Base-by-base conservation (phyloP, 2,329 filamentous ascomycete genomes). In the Botrytis cinerea region DNA sequence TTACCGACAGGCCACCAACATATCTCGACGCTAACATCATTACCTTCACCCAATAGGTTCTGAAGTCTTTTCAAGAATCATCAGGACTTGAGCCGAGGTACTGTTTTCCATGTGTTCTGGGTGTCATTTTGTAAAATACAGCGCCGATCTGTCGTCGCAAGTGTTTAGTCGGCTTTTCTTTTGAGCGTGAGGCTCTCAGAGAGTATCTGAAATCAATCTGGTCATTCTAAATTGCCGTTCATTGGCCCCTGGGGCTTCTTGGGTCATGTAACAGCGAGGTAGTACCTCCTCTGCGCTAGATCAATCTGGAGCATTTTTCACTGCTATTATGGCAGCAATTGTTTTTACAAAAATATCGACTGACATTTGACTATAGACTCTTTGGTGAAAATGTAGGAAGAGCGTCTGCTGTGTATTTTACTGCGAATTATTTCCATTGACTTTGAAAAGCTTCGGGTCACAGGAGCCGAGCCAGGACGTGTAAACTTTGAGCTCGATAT, bases 31-130 rank as follows among this genome's bases (percentile, higher is more conserved):
- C 75, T 73, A 59, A 73, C 46, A 40, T 75, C 77, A 82, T 59
- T 28, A 28, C 20, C n/a, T 68, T 38, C 25, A 43, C 14, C n/a
- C 48, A n/a, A 22, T 67, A 96, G 93, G 93, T 97, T 64, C 88
- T 94, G 85, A 92, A 92, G 81, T 95, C 93, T 2, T 98, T 98
- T 82, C 79, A 81, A 74, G 79, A 78, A 69, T 92, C 93, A 76
- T 97, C 94, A 8, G 95, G 95, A 10, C 84, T 98, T 32, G 95
- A 98, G 82, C 94, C 94, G 81, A 92, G 93, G 95, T 97, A 81
- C 79, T 84, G 64, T 60, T 70, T 45, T 70, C n/a, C n/a, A 45
- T 61, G 38, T 45, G n/a, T 70, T 61, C 45, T n/a, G 22, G 7
- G 32, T 61, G 40, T 61, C 28, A 22, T 20, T 46, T 32, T 22